Percentiles rank a stretch among this genome's conserved stretches.
phyloP scores from a whole-genome alignment of 2,329 filamentous ascomycete genomes.

The Drechmeria coniospora region DNA sequence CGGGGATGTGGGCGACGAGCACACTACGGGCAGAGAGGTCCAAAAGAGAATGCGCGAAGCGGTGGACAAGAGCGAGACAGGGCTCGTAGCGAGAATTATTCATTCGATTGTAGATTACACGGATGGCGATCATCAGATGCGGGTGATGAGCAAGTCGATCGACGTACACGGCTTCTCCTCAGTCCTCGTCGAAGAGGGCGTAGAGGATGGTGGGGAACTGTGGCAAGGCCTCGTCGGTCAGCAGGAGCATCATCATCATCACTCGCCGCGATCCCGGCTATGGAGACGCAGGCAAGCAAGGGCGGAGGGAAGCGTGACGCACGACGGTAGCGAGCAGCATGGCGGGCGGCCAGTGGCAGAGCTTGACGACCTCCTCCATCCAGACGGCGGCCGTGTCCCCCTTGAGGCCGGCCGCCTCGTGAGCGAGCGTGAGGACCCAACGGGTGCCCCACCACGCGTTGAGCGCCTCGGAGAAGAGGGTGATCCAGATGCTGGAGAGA shows the following conservation, averaged over 20 bases:
- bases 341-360: constrained; percentile 1
- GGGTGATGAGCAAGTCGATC: too few species aligned
- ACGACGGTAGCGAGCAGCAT: constrained; percentile 1
- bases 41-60: too few species aligned
- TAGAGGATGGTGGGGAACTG: not conserved
- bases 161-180: not conserved
- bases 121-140: too few species aligned
- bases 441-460: constrained; percentile 4
- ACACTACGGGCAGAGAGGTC: too few species aligned
- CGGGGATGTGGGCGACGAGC: too few species aligned
- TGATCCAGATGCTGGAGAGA: constrained; percentile 2
- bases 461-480: constrained; percentile 2
- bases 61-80: too few species aligned
- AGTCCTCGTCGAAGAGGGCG: not conserved
- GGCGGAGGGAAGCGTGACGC: not conserved
- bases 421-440: constrained; percentile 1
- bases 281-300: not conserved
- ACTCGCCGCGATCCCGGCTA: not conserved
- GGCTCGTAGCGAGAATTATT: too few species aligned
- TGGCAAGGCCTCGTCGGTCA: too few species aligned
- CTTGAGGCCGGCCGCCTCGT: constrained; percentile 2
- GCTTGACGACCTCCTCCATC: constrained; percentile 2
- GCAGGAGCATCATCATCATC: not conserved
- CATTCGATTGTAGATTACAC: too few species aligned
- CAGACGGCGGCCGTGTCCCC: constrained; percentile 1